These are phyloP conservation scores for Agarophyton chilense DNA, from an alignment of 23 red algal genomes.

Conservation along the genomic window DNA sequence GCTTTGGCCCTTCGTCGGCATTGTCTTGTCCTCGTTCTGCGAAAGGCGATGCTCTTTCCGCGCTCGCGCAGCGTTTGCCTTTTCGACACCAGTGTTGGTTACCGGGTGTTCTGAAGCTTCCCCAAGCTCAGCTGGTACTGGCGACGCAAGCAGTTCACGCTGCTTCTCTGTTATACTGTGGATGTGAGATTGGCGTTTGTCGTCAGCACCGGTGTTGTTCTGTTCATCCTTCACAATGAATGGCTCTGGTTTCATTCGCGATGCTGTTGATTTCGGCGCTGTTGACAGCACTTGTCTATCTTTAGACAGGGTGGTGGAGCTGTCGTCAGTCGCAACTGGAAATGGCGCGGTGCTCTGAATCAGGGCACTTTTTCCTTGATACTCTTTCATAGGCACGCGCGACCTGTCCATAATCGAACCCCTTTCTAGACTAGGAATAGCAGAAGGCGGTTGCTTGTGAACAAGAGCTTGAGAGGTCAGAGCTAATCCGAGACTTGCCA, in stretches of 20 bases:
- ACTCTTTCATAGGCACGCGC: too few relatives aligned
- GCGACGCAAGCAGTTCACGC: too few relatives aligned
- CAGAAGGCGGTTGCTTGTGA: background rate
- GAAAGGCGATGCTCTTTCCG: background rate
- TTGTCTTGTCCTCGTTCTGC: background rate
- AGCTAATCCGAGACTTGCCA: background rate
- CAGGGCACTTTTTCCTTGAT: background rate
- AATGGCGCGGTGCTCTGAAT: background rate
- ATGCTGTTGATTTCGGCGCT: too few relatives aligned
- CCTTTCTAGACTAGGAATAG: background rate
- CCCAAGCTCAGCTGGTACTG: too few relatives aligned
- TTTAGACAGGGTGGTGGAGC: too few relatives aligned
- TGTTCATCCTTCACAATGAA: too few relatives aligned
- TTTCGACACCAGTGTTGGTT: background rate
- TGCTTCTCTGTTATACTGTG: too few relatives aligned
- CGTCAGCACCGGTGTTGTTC: too few relatives aligned
- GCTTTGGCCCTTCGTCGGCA: background rate
- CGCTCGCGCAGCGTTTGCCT: background rate
- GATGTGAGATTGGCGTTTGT: too few relatives aligned
- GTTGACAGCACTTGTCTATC: too few relatives aligned
- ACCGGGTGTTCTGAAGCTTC: background rate
- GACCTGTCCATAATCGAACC: background rate
- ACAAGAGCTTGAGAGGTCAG: background rate
- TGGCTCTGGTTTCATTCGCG: too few relatives aligned
- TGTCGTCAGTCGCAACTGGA: background rate